Percentiles rank a stretch among this genome's conserved stretches.
Conservation (phyloP, 331 rosid genomes). For the Rhamnella rubrinervis region DNA sequence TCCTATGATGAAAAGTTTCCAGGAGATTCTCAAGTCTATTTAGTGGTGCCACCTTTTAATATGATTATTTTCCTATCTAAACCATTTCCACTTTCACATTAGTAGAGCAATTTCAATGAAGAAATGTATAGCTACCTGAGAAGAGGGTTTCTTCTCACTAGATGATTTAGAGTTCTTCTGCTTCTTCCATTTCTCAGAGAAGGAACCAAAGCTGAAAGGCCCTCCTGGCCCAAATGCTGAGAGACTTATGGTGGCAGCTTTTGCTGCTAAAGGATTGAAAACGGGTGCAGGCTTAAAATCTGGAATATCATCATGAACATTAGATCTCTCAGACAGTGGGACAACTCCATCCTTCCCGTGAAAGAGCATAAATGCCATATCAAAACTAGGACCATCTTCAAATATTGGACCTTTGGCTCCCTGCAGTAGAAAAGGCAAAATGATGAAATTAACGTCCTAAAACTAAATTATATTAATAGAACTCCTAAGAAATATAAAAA, state of each 20-base stretch:
- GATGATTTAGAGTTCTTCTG: conserved; percentile 54
- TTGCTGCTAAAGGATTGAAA: conserved; percentile 75
- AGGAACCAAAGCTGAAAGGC: conserved; percentile 58
- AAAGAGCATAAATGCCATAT: conserved; percentile 64
- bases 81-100: neutral
- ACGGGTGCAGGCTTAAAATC: conserved; percentile 44
- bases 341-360: conserved; percentile 83
- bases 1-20: neutral
- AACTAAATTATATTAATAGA: neutral
- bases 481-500: neutral
- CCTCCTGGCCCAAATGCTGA: conserved; percentile 72
- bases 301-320: conserved; percentile 17
- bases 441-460: neutral
- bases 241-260: conserved; percentile 70
- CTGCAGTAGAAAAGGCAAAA: conserved; percentile 23
- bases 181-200: conserved; percentile 71
- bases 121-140: conserved; percentile 41
- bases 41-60: neutral
- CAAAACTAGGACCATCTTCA: conserved; percentile 81
- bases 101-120: conserved; percentile 6
- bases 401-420: conserved; percentile 76
- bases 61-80: neutral
- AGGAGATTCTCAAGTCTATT: neutral
- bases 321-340: conserved; percentile 58
- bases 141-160: conserved; percentile 43